A percentile compares a stretch with the other conserved stretches of the same genome.
These are phyloP conservation scores for Recurvomyces mirabilis DNA, from an alignment of 495 filamentous ascomycete species.

Conservation along the genomic window DNA sequence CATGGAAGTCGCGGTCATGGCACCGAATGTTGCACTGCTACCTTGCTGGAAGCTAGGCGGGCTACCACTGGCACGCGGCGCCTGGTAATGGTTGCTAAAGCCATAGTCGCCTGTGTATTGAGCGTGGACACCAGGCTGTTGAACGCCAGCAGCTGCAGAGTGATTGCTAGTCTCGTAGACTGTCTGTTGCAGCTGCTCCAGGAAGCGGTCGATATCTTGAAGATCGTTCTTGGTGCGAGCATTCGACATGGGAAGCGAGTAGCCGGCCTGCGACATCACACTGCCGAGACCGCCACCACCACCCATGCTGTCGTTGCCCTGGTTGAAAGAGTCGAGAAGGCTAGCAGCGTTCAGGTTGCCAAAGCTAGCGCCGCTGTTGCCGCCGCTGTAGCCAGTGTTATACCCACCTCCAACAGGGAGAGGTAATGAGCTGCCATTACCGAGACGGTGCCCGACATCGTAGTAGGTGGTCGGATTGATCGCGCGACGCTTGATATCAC, in stretches of 20 bases:
- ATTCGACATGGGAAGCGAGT: conserved; percentile 74
- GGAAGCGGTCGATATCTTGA: conserved; percentile 78
- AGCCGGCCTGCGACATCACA: conserved; percentile 43
- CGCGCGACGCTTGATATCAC: conserved; percentile 75
- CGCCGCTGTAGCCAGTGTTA: conserved; percentile 47
- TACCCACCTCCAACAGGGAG: conserved; percentile 57
- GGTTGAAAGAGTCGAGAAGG: conserved; percentile 21
- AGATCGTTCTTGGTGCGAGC: conserved; percentile 87
- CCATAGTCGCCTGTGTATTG: conserved; percentile 49
- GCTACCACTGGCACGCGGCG: conserved; percentile 64
- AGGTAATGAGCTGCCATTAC: conserved; percentile 43
- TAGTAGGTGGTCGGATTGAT: conserved; percentile 76
- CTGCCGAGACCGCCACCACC: conserved; percentile 20
- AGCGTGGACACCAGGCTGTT: conserved; percentile 56
- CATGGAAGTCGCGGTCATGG: conserved; percentile 40
- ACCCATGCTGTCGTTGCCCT: conserved; percentile 9
- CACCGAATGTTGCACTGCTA: conserved; percentile 38
- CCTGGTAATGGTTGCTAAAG: conserved; percentile 32
- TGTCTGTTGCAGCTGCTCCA: conserved; percentile 88
- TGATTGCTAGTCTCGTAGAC: conserved; percentile 84
- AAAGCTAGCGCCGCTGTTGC: conserved; percentile 3
- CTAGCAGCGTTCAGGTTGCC: conserved; percentile 14
- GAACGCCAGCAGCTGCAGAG: conserved; percentile 60
- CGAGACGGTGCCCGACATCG: conserved; percentile 67
- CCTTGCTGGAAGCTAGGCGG: conserved; percentile 42